Base-by-base conservation (phyloP, 1,284 basidiomycete species). In the Vanrija sp. region DNA sequence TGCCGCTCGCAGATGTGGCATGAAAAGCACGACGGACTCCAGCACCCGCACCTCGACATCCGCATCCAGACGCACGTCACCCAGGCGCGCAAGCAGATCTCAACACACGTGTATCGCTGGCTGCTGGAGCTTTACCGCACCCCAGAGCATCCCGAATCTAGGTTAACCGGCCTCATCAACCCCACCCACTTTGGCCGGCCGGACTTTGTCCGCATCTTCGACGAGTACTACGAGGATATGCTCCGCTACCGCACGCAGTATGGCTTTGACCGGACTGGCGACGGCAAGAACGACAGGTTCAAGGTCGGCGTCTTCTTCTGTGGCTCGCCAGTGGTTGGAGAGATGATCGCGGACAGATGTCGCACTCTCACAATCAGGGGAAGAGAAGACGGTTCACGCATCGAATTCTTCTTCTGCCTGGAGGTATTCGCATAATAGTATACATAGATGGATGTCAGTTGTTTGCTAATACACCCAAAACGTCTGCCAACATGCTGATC, bases 221-320 rank as follows among this genome's bases (percentile, higher is more conserved):
- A 68, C 45, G 51, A 43, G 47, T 65, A 68, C 48, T 68, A 68
- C 46, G 63, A 63, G 16, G 66, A 68, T 42, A 64, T 68, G 66
- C 52, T 60, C 40, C 43, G 47, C 25, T 57, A 53, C 34, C 46
- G 46, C 42, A 34, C 34, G 12, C 47, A 49, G 48, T 49, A 46
- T 14, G 48, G 48, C 15, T 67, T 53, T 42, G 43, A 51, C 42
- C 23, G 43, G 3, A 47, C 57, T 14, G 52, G 56, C 5, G 57
- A 54, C 15, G 60, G 51, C 4, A 43, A 52, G 9, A 47, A 40
- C 19, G 66, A 66, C 25, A 56, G 60, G 38, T 57, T 68, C 47
- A 65, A 63, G 52, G 65, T 68, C 34, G 67, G 67, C 7, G 67
- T 66, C 6, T 68, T 68, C 61, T 66, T 60, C 42, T 68, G 67